Base-by-base conservation (phyloP, 106 monocot genomes). In the Dioscorea zingiberensis region DNA sequence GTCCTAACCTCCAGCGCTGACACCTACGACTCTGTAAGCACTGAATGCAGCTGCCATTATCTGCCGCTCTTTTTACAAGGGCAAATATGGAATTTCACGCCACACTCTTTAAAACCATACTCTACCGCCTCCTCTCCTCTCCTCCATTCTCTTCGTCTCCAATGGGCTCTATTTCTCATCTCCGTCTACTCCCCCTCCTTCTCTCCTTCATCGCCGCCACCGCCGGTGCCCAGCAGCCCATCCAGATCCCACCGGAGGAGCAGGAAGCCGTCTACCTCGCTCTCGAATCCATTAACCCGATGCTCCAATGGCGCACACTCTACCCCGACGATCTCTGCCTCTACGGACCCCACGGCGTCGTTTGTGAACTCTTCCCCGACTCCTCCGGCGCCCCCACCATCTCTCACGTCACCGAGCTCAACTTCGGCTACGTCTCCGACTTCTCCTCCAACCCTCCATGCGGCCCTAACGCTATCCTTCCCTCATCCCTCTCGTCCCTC, bases 341-440 rank as follows among this genome's bases (percentile, higher is more conserved):
- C 76, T 74, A 77, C 24, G 89, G 83, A 1, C 89, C 89, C 55
- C 89, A 90, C 69, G 89, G 89, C 64, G 18, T 90, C 62, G 74
- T 85, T 54, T 90, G 89, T 74, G 89, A 90, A 65, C 30, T 77
- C 69, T 72, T 76, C 71, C 13, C 56, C 18, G 18, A 18, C 29
- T 15, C 28, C 51, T 18, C 1, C 44, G 55, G 25, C 14, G 63
- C 14, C 21, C 32, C 27, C 29, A 19, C n/a, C n/a, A n/a, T 44
- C 19, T 24, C 56, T 15, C 89, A 85, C 69, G 54, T 90, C 72
- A 64, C 67, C 45, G 89, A 83, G 62, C 79, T 90, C 77, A 85
- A 79, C 83, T 77, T 90, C 70, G 89, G 89, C 57, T 90, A 80
- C 74, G 70, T 90, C 58, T 82, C 89, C 54, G 89, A 90, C 58